Evolutionary conservation across 257 asterid species (phyloP), one percentile per base, ranked within the genome.

Genomic region (Primulina huaijiensis): DNA sequence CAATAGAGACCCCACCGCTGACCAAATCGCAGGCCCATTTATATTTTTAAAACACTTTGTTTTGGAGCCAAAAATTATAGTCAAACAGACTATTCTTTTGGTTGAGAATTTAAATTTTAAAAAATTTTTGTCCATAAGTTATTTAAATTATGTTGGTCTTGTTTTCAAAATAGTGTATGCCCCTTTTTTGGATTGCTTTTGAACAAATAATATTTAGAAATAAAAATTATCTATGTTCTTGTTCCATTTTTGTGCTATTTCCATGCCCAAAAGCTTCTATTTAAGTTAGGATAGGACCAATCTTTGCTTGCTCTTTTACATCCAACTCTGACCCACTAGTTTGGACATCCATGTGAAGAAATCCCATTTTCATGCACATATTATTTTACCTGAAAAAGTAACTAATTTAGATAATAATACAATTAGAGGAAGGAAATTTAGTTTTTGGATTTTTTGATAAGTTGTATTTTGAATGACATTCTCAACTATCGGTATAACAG

Each of bases 401-500:
- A 17, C 40, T 63, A 46, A 38, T 62, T 17, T 37, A 35, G 53
- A 3, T 19, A 0, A 33, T n/a, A 8, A 16, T 23, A 8, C 37
- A 31, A 34, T 8, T 27, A 17, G 3, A 53, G 16, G 59, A 53
- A 19, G 59, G 23, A 35, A 35, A 27, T 21, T 21, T 10, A 6
- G 31, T 31, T 25, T 8, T 12, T 55, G 31, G 21, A 35, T 7
- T 6, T 35, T 35, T 35, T 35, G 5, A 8, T 7, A 8, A 35
- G 40, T 33, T 27, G 30, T 1, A 2, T 27, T 27, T 27, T 27
- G 43, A 37, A 37, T 7, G 43, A 2, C 43, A 37, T 7, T 1
- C 43, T 37, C 2, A 37, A 8, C 8, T 1, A 37, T 37, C 8
- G 43, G 43, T 37, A 2, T 8, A 35, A 7, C 82, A 83, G 95